These are phyloP conservation scores for Suillus fuscotomentosus DNA, from an alignment of 768 basidiomycete genomes.

Conservation along the genomic window DNA sequence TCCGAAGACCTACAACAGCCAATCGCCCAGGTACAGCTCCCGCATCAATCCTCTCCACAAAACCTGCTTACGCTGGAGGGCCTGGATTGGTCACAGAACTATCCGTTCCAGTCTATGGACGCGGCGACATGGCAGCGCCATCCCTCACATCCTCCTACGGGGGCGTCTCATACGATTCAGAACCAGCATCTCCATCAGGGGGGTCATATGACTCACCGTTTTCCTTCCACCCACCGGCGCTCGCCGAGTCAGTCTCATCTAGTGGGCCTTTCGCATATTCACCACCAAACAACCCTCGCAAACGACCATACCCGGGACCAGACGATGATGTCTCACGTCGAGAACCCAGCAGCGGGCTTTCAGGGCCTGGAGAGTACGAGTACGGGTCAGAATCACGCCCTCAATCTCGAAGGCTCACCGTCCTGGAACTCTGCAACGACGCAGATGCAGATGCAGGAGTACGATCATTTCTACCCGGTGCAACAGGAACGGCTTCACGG, in stretches of 20 bases:
- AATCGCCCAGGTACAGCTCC: constrained; percentile 72
- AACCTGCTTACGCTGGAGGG: constrained; percentile 48
- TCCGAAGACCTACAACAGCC: constrained; percentile 55
- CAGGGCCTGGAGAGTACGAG: constrained; percentile 48
- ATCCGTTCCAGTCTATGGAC: constrained; percentile 40
- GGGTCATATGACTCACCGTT: constrained; percentile 63
- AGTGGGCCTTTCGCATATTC: constrained; percentile 32
- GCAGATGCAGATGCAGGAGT: constrained; percentile 42
- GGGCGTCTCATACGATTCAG: constrained; percentile 23
- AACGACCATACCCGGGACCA: constrained; percentile 57
- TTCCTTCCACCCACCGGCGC: constrained; percentile 72
- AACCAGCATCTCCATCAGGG: constrained; percentile 19
- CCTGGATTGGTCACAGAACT: constrained; percentile 51
- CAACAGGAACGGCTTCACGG: constrained; percentile 34
- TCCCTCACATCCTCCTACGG: constrained; percentile 23
- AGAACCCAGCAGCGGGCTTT: constrained; percentile 30
- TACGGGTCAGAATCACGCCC: constrained; percentile 76
- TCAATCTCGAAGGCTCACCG: constrained; percentile 75
- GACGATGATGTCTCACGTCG: constrained; percentile 41
- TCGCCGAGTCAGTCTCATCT: constrained; percentile 34
- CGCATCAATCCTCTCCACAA: constrained; percentile 48
- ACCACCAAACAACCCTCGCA: constrained; percentile 48
- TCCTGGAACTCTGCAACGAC: constrained; percentile 90
- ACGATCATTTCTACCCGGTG: constrained; percentile 46
- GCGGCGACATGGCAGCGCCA: constrained; percentile 38